These are phyloP conservation scores for Cryptosporidium baileyi DNA, from an alignment of 169 alveolate species.

Conservation along the genomic window DNA sequence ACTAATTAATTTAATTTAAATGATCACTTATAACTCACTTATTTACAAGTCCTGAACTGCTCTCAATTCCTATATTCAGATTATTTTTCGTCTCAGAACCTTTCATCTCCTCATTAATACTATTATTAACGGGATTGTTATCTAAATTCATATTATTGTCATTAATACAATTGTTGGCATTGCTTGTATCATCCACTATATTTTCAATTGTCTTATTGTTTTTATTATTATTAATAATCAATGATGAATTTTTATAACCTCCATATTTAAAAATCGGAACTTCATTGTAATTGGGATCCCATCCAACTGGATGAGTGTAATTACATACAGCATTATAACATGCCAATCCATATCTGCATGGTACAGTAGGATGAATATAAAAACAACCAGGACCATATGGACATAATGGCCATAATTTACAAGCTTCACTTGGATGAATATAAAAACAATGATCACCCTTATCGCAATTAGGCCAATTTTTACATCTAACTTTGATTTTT, in stretches of 20 bases:
- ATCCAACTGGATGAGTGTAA: conserved; percentile 52
- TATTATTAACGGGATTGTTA: too few species aligned
- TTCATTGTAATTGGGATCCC: conserved; percentile 65
- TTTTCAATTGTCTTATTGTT: conserved; percentile 8
- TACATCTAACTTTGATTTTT: conserved; percentile 53
- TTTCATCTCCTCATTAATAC: too few species aligned
- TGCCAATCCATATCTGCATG: conserved; percentile 56
- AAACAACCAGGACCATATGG: conserved; percentile 69
- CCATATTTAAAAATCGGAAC: conserved; percentile 67
- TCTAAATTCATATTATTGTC: too few species aligned
- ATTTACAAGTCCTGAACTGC: too few species aligned
- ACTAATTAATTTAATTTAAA: too few species aligned
- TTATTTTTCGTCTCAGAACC: too few species aligned
- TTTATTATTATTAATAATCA: conserved; percentile 25
- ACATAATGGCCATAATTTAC: conserved; percentile 63
- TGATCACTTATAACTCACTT: too few species aligned
- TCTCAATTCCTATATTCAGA: too few species aligned
- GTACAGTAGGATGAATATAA: conserved; percentile 64
- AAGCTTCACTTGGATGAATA: conserved; percentile 67
- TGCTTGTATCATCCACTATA: neutral
- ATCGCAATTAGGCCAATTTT: conserved; percentile 67
- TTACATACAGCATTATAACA: conserved; percentile 53
- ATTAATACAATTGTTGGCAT: neutral
- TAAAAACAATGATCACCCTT: conserved; percentile 62
- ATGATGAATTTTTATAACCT: conserved; percentile 54